Evolutionary conservation across 192 early-diverging fungal genomes (phyloP).

Genomic region (Coemansia sp.): DNA sequence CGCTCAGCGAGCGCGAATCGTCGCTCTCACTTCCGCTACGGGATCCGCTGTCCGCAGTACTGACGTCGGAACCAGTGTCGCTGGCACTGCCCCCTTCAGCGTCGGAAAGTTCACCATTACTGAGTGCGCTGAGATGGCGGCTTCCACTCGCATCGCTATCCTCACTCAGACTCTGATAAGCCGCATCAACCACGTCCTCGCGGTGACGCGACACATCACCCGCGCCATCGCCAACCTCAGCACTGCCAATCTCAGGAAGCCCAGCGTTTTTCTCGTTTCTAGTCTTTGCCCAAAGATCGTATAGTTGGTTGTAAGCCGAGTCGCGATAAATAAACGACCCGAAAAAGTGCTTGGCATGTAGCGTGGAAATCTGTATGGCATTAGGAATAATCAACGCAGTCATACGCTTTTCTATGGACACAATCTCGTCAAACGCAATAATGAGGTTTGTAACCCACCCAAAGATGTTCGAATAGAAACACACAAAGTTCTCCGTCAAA

Average conservation of each 20-base stretch:
- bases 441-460: conserved; percentile 82
- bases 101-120: not conserved
- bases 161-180: conserved; percentile 48
- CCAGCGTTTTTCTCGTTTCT: conserved; percentile 39
- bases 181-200: conserved; percentile 26
- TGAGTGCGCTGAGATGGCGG: not conserved
- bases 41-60: not conserved
- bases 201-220: conserved; percentile 41
- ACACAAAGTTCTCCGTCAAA: conserved; percentile 74
- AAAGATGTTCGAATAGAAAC: conserved; percentile 88
- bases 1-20: not conserved
- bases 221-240: conserved; percentile 35
- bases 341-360: conserved; percentile 73
- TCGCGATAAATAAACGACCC: conserved; percentile 86
- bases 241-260: conserved; percentile 45
- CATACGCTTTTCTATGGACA: conserved; percentile 80
- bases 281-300: conserved; percentile 63
- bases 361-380: conserved; percentile 79
- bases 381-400: conserved; percentile 86
- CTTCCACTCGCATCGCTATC: conserved; percentile 1
- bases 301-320: conserved; percentile 67
- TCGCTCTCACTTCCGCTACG: conserved; percentile 21
- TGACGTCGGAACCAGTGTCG: not conserved
- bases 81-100: conserved; percentile 1
- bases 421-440: conserved; percentile 74